These are phyloP conservation scores for Haplographium delicatum DNA, from an alignment of 495 filamentous ascomycete species.

Conservation along the genomic window DNA sequence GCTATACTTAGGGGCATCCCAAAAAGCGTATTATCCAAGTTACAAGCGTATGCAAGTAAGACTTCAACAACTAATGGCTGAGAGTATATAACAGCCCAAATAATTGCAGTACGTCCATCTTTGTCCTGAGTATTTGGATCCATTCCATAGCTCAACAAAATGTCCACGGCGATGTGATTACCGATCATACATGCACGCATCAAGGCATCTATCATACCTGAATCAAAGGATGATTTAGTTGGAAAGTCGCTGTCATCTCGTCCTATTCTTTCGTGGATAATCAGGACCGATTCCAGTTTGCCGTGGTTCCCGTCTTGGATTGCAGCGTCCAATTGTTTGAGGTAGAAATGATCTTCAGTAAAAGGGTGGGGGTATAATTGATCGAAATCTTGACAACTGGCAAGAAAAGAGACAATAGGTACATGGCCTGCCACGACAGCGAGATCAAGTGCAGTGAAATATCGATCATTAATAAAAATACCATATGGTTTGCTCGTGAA, in stretches of 20 bases:
- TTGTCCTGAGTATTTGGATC: not conserved
- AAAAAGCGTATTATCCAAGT: not conserved
- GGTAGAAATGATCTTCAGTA: too few species aligned
- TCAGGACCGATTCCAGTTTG: not conserved
- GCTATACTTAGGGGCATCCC: conserved; percentile 5
- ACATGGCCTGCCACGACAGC: not conserved
- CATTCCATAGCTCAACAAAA: not conserved
- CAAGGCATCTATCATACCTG: too few species aligned
- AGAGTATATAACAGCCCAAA: not conserved
- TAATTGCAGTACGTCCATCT: not conserved
- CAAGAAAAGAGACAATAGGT: not conserved
- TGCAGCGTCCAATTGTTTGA: conserved; percentile 1
- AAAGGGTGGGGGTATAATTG: too few species aligned
- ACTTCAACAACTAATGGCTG: not conserved
- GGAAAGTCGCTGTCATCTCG: too few species aligned
- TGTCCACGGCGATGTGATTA: not conserved
- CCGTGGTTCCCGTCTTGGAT: not conserved
- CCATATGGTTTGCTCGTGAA: too few species aligned
- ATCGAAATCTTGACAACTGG: too few species aligned
- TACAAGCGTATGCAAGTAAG: not conserved
- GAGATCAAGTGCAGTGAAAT: not conserved
- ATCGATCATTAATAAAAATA: too few species aligned
- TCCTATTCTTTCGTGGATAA: too few species aligned
- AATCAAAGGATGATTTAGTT: too few species aligned
- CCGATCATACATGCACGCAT: not conserved